Evolutionary conservation across 73 alveolate species (phyloP), one percentile per base, ranked within the genome.

Genomic region (Diophrys sp.): DNA sequence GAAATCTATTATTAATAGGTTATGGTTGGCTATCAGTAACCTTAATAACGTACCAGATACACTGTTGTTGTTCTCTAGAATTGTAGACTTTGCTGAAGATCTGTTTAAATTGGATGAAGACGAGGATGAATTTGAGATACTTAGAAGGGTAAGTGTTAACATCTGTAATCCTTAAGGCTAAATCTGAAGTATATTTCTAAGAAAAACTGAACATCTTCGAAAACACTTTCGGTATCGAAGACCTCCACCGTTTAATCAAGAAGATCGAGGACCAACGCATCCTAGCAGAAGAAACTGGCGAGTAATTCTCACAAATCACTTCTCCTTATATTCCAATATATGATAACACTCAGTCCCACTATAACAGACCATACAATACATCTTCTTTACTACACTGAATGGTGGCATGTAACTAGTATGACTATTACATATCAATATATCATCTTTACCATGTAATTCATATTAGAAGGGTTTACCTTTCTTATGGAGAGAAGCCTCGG

Each of bases 21-120:
- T 86, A 33, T 86, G 93, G 93, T 57, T 76, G 71, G 54, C 89
- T 24, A 86, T 86, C 33, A 71, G 86, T 14, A 86, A 86, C 71
- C 78, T 79, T 25, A 71, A 79, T 62, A 85, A 85, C 56, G 93
- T 79, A 8, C 93, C 93, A 1, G 88, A 85, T 31, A 70, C 82
- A 0, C 72, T 85, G 8, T 73, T 85, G 14, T 53, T 85, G 30
- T 85, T 31, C 83, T 78, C 88, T 66, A 78, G 93, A 34, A 72
- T 85, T 33, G 71, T 32, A 1, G 93, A 85, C 73, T 79, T 70
- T 56, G 85, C 88, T 0, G 89, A 85, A 2, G 88, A 79, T 34
- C 24, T 85, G 72, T 85, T 79, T 79, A 54, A 72, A 29, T 31
- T 85, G 24, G 55, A 73, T 32, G 82, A 71, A 25, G 82, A 62